phyloP scores from a whole-genome alignment of 2,329 filamentous ascomycete genomes.

The Emericellopsis cladophorae region DNA sequence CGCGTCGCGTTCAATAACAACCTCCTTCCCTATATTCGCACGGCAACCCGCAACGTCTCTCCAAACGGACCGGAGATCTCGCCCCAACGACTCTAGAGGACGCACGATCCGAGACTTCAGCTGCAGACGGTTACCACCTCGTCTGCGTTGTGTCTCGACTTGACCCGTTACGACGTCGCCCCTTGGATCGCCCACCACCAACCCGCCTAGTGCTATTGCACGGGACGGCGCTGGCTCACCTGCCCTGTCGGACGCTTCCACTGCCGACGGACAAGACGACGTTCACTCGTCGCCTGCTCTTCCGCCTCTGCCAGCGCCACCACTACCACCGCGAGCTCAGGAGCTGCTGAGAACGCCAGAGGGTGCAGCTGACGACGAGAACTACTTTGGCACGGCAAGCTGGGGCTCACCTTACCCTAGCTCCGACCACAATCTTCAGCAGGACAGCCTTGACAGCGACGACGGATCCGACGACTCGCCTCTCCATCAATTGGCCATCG shows the following conservation, averaged over 20 bases:
- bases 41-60: not conserved
- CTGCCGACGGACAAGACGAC: constrained; percentile 42
- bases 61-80: not conserved
- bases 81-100: constrained; percentile 7
- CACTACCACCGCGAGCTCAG: constrained; percentile 40
- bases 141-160: constrained; percentile 39
- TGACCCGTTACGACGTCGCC: constrained; percentile 42
- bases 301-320: constrained; percentile 45
- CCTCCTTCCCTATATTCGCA: not conserved
- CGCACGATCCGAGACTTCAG: constrained; percentile 33
- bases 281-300: constrained; percentile 44
- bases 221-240: constrained; percentile 47
- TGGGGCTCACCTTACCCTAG: constrained; percentile 87
- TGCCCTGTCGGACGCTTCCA: constrained; percentile 49
- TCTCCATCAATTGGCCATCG: constrained; percentile 47
- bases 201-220: constrained; percentile 48
- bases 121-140: constrained; percentile 43
- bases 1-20: constrained; percentile 1
- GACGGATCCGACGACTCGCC: constrained; percentile 45
- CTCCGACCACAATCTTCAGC: constrained; percentile 39
- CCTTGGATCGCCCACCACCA: constrained; percentile 30
- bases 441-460: constrained; percentile 38
- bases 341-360: constrained; percentile 44
- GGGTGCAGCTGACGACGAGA: constrained; percentile 15
- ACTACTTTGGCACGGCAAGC: constrained; percentile 55